Evolutionary conservation across 2,329 filamentous ascomycete species (phyloP).

Genomic region (Fusarium avenaceum): DNA sequence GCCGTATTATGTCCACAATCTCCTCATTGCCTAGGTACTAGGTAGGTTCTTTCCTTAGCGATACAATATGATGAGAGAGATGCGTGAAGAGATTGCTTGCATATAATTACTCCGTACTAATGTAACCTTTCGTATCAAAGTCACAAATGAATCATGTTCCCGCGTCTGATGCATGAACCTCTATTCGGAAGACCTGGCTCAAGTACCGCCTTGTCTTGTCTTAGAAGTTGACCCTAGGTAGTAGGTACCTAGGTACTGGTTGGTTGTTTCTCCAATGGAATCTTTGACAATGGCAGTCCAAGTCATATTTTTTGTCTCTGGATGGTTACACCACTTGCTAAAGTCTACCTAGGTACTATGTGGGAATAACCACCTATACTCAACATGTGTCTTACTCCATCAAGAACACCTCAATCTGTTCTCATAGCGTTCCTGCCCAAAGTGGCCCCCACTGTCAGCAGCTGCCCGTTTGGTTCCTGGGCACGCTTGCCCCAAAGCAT

Average conservation of each 20-base stretch:
- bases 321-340: neutral
- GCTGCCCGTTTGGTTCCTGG: neutral
- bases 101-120: no score
- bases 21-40: neutral
- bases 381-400: constrained; percentile 4
- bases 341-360: no score
- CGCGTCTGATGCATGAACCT: no score
- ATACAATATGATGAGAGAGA: neutral
- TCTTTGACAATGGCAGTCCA: neutral
- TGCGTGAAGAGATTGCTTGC: no score
- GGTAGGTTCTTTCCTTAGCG: neutral
- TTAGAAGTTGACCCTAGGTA: no score
- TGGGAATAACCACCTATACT: no score
- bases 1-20: neutral
- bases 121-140: no score
- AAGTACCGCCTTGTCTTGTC: no score
- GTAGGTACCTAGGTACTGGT: neutral
- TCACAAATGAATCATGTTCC: no score
- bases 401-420: neutral
- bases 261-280: neutral
- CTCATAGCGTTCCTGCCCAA: no score
- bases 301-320: neutral
- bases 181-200: no score
- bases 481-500: neutral
- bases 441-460: neutral